Evolutionary conservation across 2,329 filamentous ascomycete genomes (phyloP).

Genomic region (Keithomyces neogunnii): DNA sequence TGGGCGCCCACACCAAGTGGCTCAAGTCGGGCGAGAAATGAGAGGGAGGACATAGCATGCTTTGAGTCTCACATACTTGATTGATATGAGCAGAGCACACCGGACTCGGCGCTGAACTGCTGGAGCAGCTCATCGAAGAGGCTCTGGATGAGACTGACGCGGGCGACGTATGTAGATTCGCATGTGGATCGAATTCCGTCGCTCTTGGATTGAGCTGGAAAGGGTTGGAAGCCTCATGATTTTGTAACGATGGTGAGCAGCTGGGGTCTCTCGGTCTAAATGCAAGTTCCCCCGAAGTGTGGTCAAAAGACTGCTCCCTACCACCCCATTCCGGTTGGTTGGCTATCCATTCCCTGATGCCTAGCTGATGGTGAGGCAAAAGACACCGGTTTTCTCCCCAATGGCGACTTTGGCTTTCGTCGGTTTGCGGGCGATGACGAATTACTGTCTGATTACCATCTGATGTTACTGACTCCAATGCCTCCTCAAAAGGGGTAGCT

Average conservation of each 20-base stretch:
- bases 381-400: background rate
- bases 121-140: background rate
- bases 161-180: background rate
- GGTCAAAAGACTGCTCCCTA: constrained; percentile 2
- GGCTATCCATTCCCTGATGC: constrained; percentile 7
- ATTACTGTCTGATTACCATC: constrained; percentile 4
- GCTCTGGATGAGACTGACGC: constrained; percentile 1
- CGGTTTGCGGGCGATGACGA: background rate
- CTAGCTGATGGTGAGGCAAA: background rate
- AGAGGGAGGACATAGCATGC: too few species aligned
- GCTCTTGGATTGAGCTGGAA: constrained; percentile 8
- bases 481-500: background rate
- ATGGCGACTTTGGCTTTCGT: background rate
- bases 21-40: too few species aligned
- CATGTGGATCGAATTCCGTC: constrained; percentile 3
- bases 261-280: background rate
- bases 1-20: too few species aligned
- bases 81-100: background rate
- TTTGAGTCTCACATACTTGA: too few species aligned
- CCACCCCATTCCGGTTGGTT: constrained; percentile 2
- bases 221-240: background rate
- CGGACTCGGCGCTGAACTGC: background rate
- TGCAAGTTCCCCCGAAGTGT: constrained; percentile 2
- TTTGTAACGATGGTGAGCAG: background rate
- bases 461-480: background rate